phyloP scores from a whole-genome alignment of 441 rosid genomes.

The Pelargonium citronellum region DNA sequence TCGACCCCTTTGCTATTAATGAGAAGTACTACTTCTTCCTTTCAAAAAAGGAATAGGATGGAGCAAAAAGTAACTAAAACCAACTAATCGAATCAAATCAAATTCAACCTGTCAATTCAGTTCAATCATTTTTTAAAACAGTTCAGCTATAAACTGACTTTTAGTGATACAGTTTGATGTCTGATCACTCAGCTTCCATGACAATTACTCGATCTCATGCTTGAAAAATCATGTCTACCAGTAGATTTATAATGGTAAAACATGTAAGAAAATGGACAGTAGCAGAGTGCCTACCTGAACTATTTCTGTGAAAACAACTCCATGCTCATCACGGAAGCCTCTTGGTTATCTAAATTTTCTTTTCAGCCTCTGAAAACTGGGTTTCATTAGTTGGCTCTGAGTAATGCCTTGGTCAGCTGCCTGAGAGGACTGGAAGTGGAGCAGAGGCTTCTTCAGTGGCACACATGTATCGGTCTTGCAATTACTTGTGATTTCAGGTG shows the following conservation, averaged over 20 bases:
- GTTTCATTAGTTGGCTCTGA: constrained; percentile 68
- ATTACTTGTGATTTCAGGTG: constrained; percentile 39
- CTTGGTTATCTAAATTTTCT: background rate
- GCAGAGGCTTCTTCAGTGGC: constrained; percentile 43
- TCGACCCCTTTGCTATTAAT: no score
- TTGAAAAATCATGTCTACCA: background rate
- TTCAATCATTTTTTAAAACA: no score
- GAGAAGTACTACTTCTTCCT: no score
- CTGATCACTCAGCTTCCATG: background rate
- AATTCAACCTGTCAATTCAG: no score
- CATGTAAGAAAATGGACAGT: background rate
- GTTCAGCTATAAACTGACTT: no score
- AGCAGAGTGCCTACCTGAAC: background rate
- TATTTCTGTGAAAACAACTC: background rate
- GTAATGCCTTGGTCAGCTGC: constrained; percentile 33
- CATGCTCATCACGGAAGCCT: background rate
- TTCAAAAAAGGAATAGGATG: no score
- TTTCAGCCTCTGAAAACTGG: background rate
- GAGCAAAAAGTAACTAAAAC: no score
- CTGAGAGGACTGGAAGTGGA: constrained; percentile 45
- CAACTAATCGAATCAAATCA: no score
- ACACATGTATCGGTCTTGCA: constrained; percentile 25
- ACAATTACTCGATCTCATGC: background rate
- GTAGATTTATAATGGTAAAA: background rate
- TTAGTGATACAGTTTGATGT: no score